A percentile compares a stretch with the other conserved stretches of the same genome.
Evolutionary conservation across 257 asterid genomes (phyloP).

Genomic region (Cinchona pubescens): DNA sequence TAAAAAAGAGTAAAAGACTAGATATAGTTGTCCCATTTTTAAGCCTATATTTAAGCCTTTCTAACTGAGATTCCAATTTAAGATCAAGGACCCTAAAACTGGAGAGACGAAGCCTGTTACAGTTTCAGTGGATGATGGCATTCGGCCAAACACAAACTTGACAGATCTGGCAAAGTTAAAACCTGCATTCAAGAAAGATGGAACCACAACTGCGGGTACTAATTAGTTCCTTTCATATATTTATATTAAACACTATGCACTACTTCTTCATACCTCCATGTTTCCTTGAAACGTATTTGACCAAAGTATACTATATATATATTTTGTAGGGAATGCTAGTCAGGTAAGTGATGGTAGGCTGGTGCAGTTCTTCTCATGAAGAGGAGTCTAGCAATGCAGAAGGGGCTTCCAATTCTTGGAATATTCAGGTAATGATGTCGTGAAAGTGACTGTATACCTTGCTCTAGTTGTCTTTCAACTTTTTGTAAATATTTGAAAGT

Average conservation of each 20-base stretch:
- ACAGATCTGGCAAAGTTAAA: conserved; percentile 69
- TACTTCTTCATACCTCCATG: background rate
- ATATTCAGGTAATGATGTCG: conserved; percentile 50
- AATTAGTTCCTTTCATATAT: background rate
- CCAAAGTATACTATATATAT: conserved; percentile 3
- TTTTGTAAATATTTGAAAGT: background rate
- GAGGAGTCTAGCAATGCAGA: conserved; percentile 69
- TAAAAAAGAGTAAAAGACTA: background rate
- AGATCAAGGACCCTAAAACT: conserved; percentile 70
- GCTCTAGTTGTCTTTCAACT: background rate
- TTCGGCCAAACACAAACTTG: conserved; percentile 73
- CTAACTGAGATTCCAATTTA: conserved; percentile 17
- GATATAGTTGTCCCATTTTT: background rate
- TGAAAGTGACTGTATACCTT: background rate
- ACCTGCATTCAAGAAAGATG: conserved; percentile 81
- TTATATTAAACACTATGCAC: background rate
- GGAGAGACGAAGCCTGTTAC: conserved; percentile 63
- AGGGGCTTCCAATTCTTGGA: conserved; percentile 86
- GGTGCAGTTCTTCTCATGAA: conserved; percentile 97
- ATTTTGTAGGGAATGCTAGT: conserved; percentile 69
- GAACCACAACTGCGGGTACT: conserved; percentile 92
- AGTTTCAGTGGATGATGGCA: conserved; percentile 75
- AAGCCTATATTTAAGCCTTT: background rate
- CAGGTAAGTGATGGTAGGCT: conserved; percentile 93
- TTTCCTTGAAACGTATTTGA: background rate